Percentiles rank a stretch among this genome's conserved stretches.
Evolutionary conservation across 257 asterid species (phyloP).

Genomic region (Jaltomata sinuosa): DNA sequence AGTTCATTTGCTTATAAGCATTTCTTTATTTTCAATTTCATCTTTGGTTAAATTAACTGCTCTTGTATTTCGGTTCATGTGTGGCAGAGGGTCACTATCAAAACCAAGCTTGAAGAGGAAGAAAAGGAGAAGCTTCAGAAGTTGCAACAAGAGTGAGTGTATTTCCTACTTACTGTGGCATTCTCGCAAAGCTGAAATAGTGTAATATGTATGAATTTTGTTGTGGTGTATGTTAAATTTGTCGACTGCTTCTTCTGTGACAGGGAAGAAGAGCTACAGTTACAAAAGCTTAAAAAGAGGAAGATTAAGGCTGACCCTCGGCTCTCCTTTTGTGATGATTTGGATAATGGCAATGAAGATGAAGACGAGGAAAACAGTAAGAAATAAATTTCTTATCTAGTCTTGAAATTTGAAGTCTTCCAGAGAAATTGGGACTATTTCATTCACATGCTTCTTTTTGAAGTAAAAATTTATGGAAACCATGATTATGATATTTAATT

Average conservation of each 20-base stretch:
- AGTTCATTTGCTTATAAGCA: background rate
- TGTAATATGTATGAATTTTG: background rate
- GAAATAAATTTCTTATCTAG: slow-evolving; percentile 1
- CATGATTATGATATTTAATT: background rate
- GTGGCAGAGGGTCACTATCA: slow-evolving; percentile 83
- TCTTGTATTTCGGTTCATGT: background rate
- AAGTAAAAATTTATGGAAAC: background rate
- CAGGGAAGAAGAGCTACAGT: slow-evolving; percentile 96
- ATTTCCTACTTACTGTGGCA: background rate
- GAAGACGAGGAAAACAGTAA: slow-evolving; percentile 65
- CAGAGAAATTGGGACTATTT: background rate
- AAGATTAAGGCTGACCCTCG: slow-evolving; percentile 89
- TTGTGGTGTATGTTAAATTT: slow-evolving; percentile 1
- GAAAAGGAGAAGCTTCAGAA: slow-evolving; percentile 96
- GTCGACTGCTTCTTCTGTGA: background rate
- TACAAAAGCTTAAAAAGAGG: slow-evolving; percentile 83
- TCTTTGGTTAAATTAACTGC: background rate
- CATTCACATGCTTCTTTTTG: background rate
- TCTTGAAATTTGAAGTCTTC: background rate
- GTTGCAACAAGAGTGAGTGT: slow-evolving; percentile 87
- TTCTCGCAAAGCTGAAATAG: background rate
- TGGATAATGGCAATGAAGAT: slow-evolving; percentile 63
- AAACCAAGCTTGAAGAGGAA: slow-evolving; percentile 88
- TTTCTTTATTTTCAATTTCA: background rate
- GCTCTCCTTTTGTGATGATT: slow-evolving; percentile 79